Evolutionary conservation across 192 early-diverging fungal species (phyloP).

Genomic region (Gonapodya sp.): DNA sequence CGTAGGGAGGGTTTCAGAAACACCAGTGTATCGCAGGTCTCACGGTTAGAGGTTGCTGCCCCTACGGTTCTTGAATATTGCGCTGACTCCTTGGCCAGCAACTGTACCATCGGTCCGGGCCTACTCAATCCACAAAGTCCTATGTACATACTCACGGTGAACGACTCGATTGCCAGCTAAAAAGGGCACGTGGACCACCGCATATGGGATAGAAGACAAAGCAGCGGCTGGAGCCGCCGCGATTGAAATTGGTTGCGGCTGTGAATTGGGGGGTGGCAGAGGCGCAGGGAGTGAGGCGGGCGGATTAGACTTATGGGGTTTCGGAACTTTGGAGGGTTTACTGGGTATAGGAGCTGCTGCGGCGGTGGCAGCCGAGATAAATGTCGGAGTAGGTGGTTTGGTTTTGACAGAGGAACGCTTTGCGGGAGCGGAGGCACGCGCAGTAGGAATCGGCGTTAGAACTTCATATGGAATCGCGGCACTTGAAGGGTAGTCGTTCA

Average conservation of each 20-base stretch:
- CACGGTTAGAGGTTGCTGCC: too few species aligned
- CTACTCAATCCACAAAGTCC: too few species aligned
- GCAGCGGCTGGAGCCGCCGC: background rate
- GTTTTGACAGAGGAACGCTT: background rate
- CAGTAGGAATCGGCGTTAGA: background rate
- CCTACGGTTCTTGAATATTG: too few species aligned
- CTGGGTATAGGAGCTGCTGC: background rate
- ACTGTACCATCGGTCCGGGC: background rate
- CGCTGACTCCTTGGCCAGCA: too few species aligned
- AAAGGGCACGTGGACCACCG: background rate
- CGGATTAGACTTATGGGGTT: background rate
- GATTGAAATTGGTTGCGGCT: background rate
- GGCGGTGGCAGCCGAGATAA: background rate
- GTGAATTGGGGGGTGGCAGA: background rate
- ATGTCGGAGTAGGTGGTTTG: background rate
- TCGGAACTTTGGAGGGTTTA: background rate
- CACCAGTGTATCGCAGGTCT: too few species aligned
- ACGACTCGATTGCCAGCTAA: background rate
- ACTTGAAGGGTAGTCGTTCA: background rate
- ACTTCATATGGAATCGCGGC: background rate
- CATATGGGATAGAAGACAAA: background rate
- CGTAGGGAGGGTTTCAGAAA: too few species aligned
- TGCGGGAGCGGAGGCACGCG: background rate
- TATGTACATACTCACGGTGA: slow-evolving; percentile 3
- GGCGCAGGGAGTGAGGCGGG: background rate